Evolutionary conservation across 1,284 basidiomycete genomes (phyloP), one percentile per base, ranked within the genome.

Genomic region (Cryptococcus wingfieldii): DNA sequence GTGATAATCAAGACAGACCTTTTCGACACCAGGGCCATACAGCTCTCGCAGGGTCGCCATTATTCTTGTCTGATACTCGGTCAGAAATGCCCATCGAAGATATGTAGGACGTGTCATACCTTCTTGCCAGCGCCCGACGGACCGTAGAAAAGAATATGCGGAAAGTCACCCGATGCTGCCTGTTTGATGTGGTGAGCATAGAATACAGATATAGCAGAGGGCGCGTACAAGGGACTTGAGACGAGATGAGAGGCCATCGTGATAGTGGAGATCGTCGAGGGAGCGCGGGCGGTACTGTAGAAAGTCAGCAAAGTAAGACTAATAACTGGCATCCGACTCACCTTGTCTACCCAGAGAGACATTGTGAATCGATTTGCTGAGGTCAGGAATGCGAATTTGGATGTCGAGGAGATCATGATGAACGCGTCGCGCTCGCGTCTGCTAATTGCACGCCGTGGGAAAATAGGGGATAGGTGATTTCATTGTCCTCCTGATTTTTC

Each of bases 81-180:
- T 18, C 47, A 42, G 43, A 19, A 44, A n/a, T 38, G 13, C 18
- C 13, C 27, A 18, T 10, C 49, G 18, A 27, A 18, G 16, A 19
- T 19, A 38, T 37, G 42, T 28, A 12, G 19, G 12, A 46, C 18
- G 8, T 4, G 12, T 52, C 67, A 47, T 18, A 74, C 75, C 72
- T 98, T 98, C 80, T 98, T 98, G 18, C 95, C 95, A 9, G 95
- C 92, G 18, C 95, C 95, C 5, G 90, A 90, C 2, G 95, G 96
- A 0, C 95, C 96, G 71, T 98, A 99, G 79, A 98, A 97, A 12
- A 99, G 83, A 79, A 96, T 87, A 73, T 99, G 95, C 6, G 95
- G 95, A 70, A 98, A 97, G 80, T 98, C 96, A 2, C 89, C 89
- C 1, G 89, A 89, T 0, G 86, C 82, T 1, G 90, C 86, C 88